A percentile compares a stretch with the other conserved stretches of the same genome.
Evolutionary conservation across 1,139 yeast species (phyloP).

Genomic region (Lodderomyces beijingensis): DNA sequence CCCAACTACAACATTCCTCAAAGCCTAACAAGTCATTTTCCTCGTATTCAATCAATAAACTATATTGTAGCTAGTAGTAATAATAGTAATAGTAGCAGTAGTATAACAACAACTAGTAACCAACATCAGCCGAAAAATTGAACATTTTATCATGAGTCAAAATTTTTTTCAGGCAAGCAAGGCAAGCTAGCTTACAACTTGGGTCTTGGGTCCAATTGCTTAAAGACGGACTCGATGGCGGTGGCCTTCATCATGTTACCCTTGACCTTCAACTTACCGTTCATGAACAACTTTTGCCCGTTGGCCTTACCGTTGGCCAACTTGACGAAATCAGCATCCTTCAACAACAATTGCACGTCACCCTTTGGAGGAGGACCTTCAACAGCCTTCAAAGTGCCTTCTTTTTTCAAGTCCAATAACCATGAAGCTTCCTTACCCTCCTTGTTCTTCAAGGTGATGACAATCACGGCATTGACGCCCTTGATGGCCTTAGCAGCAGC

Average conservation of each 20-base stretch:
- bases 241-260: slow-evolving; percentile 92
- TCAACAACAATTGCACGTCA: slow-evolving; percentile 63
- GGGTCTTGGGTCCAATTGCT: slow-evolving; percentile 56
- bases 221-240: slow-evolving; percentile 67
- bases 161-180: no score
- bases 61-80: no score
- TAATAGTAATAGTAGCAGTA: no score
- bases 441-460: slow-evolving; percentile 66
- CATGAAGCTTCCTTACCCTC: slow-evolving; percentile 63
- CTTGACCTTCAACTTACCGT: slow-evolving; percentile 79
- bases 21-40: no score
- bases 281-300: slow-evolving; percentile 81
- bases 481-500: slow-evolving; percentile 40
- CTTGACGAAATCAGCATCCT: slow-evolving; percentile 63
- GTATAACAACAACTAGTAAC: no score
- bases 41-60: no score
- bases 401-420: slow-evolving; percentile 67
- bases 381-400: slow-evolving; percentile 52
- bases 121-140: no score
- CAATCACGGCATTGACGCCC: slow-evolving; percentile 60
- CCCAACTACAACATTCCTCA: no score
- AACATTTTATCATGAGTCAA: no score
- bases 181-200: slow-evolving; percentile 26
- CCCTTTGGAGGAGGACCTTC: slow-evolving; percentile 50
- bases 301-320: slow-evolving; percentile 75